A percentile compares a stretch with the other conserved stretches of the same genome.
phyloP scores from a whole-genome alignment of 768 basidiomycete genomes.

The Paxillus involutus region DNA sequence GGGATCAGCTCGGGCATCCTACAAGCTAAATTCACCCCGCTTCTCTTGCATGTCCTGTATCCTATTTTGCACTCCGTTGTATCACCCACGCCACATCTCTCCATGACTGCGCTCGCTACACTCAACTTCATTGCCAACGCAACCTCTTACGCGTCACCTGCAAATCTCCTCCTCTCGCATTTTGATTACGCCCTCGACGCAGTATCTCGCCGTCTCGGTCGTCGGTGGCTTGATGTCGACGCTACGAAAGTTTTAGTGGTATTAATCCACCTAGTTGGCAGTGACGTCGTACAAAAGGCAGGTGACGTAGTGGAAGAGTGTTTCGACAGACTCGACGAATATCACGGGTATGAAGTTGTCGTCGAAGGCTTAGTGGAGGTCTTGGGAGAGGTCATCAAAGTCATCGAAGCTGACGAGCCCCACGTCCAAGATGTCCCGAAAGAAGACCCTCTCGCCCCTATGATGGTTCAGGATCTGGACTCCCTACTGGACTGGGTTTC shows the following conservation, averaged over 20 bases:
- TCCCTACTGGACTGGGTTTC: constrained; percentile 67
- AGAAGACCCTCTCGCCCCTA: constrained; percentile 12
- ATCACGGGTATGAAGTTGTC: constrained; percentile 85
- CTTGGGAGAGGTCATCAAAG: constrained; percentile 79
- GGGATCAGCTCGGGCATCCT: constrained; percentile 71
- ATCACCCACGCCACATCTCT: constrained; percentile 65
- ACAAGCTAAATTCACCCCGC: constrained; percentile 64
- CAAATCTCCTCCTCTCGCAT: constrained; percentile 88
- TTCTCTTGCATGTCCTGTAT: constrained; percentile 81
- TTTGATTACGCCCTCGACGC: constrained; percentile 96
- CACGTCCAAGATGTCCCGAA: constrained; percentile 20
- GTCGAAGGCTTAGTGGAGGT: constrained; percentile 90
- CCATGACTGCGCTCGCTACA: constrained; percentile 73
- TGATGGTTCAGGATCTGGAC: constrained; percentile 40
- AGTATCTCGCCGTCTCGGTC: constrained; percentile 79
- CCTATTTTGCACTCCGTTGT: constrained; percentile 84
- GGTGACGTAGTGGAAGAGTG: constrained; percentile 96
- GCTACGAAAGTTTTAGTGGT: constrained; percentile 87
- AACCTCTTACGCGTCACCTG: constrained; percentile 85
- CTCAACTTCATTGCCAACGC: constrained; percentile 69
- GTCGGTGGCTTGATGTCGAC: constrained; percentile 79
- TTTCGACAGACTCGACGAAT: constrained; percentile 95
- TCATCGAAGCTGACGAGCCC: constrained; percentile 59
- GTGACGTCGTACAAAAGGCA: constrained; percentile 83
- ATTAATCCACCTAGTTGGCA: constrained; percentile 84